Evolutionary conservation across 108 stramenopile species (phyloP).

Genomic region (Cyclotella kingstonii): DNA sequence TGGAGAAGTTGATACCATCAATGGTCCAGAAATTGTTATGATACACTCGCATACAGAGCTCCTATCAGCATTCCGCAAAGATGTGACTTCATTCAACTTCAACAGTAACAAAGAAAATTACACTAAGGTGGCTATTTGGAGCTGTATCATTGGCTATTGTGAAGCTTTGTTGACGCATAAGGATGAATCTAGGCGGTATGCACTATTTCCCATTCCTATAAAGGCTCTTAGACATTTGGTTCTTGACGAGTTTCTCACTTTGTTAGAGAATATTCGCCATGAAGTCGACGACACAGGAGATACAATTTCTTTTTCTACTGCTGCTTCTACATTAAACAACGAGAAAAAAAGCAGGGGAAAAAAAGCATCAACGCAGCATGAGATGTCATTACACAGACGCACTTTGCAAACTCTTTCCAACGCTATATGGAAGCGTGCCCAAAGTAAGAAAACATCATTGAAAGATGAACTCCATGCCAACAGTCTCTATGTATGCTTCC

Average conservation of each 20-base stretch:
- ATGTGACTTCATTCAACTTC: slow-evolving; percentile 17
- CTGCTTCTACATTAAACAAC: background rate
- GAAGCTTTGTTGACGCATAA: slow-evolving; percentile 64
- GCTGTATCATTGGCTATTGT: slow-evolving; percentile 57
- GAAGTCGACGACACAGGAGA: too few species aligned
- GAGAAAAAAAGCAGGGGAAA: background rate
- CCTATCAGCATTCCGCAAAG: slow-evolving; percentile 19
- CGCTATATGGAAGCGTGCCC: slow-evolving; percentile 49
- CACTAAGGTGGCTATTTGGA: slow-evolving; percentile 51
- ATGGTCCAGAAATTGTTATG: slow-evolving; percentile 1
- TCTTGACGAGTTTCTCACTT: slow-evolving; percentile 31
- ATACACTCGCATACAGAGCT: slow-evolving; percentile 40
- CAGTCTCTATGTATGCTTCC: slow-evolving; percentile 50
- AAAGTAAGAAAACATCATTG: slow-evolving; percentile 29
- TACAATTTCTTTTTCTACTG: background rate
- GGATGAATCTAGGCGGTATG: slow-evolving; percentile 30
- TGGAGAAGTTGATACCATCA: background rate
- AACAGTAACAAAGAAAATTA: slow-evolving; percentile 8
- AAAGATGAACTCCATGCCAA: slow-evolving; percentile 68
- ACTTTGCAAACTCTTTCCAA: slow-evolving; percentile 49
- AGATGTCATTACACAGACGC: slow-evolving; percentile 27
- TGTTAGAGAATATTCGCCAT: background rate
- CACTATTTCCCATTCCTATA: slow-evolving; percentile 51
- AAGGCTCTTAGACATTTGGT: slow-evolving; percentile 42
- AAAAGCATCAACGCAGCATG: background rate